phyloP scores from a whole-genome alignment of 176 grass and related monocot species.

The Musa acuminata region DNA sequence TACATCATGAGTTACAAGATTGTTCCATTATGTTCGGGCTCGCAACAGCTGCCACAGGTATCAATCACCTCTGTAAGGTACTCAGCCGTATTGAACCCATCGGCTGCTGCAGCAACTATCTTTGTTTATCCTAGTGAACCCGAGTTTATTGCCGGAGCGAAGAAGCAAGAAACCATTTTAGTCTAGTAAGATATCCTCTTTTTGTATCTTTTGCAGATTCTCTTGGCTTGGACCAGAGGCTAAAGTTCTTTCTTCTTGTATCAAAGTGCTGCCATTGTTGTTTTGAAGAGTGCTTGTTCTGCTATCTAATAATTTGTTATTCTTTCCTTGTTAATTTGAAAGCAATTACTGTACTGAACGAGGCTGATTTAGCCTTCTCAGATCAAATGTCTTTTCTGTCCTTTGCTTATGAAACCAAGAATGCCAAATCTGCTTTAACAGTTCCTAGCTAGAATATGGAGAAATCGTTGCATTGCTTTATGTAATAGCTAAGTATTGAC shows the following conservation, averaged over 20 bases:
- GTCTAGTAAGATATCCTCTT: not conserved
- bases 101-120: constrained; percentile 41
- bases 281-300: not conserved
- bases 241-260: not conserved
- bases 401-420: not conserved
- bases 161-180: constrained; percentile 19
- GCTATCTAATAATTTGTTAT: not conserved
- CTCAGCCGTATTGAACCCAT: constrained; percentile 56
- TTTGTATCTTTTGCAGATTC: not conserved
- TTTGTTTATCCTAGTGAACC: constrained; percentile 90
- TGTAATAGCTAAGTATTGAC: too few species aligned
- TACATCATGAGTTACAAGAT: constrained; percentile 72
- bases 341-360: not conserved
- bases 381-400: not conserved
- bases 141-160: constrained; percentile 46
- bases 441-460: too few species aligned
- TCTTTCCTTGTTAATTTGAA: not conserved
- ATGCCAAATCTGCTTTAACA: too few species aligned
- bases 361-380: not conserved
- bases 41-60: constrained; percentile 66
- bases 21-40: constrained; percentile 64
- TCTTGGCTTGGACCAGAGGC: not conserved
- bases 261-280: not conserved
- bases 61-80: constrained; percentile 76
- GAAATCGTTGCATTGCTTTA: too few species aligned